phyloP scores from a whole-genome alignment of 2,329 filamentous ascomycete genomes.

The Zelopaecilomyces penicillatus region DNA sequence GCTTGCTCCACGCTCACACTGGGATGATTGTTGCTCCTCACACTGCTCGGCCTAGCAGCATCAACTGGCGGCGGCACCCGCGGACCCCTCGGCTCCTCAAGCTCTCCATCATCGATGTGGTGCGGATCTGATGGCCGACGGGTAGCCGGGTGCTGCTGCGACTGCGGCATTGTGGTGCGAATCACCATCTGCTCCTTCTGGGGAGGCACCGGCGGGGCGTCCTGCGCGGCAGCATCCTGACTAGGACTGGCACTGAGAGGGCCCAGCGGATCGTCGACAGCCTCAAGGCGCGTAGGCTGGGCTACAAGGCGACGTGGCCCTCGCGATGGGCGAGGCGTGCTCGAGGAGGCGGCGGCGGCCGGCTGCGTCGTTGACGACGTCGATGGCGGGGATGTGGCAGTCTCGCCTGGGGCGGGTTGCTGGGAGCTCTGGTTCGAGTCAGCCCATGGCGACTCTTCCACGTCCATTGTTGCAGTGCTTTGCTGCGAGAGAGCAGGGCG shows the following conservation, averaged over 20 bases:
- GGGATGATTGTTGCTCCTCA: constrained; percentile 51
- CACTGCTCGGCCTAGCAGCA: constrained; percentile 43
- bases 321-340: constrained; percentile 35
- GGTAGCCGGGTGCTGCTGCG: constrained; percentile 30
- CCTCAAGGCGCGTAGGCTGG: constrained; percentile 70
- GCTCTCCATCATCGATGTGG: constrained; percentile 64
- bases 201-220: constrained; percentile 59
- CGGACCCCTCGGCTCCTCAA: constrained; percentile 42
- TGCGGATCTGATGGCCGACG: constrained; percentile 48
- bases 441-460: constrained; percentile 47
- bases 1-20: constrained; percentile 91
- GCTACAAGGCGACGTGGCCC: constrained; percentile 58
- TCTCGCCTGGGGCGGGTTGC: constrained; percentile 24
- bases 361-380: constrained; percentile 19
- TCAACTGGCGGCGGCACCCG: constrained; percentile 60
- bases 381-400: constrained; percentile 20
- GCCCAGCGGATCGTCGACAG: constrained; percentile 68
- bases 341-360: constrained; percentile 19
- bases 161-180: constrained; percentile 45
- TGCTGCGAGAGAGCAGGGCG: background rate
- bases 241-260: constrained; percentile 62
- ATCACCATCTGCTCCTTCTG: constrained; percentile 58
- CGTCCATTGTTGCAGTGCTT: constrained; percentile 31
- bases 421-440: constrained; percentile 30
- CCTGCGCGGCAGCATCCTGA: constrained; percentile 26